phyloP scores from a whole-genome alignment of 169 alveolate genomes.

The Plasmodium sp. region DNA sequence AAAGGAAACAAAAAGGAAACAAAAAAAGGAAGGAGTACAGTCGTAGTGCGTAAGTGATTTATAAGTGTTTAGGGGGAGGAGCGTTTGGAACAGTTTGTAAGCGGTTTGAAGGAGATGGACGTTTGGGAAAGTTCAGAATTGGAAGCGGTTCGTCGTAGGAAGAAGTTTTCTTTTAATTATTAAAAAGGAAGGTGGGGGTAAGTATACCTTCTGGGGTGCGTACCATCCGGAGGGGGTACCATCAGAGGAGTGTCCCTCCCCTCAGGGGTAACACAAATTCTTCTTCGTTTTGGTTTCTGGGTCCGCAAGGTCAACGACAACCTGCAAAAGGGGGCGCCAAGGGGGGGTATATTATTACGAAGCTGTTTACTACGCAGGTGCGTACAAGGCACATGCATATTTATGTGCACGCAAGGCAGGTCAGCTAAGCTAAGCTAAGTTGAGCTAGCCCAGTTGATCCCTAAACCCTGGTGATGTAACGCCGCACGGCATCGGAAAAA shows the following conservation, averaged over 20 bases:
- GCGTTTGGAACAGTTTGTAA: background rate
- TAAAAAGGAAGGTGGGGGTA: background rate
- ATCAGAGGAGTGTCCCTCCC: background rate
- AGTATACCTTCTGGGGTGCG: background rate
- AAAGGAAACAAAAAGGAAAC: background rate
- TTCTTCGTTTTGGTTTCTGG: constrained; percentile 58
- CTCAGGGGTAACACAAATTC: constrained; percentile 10
- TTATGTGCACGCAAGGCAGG: background rate
- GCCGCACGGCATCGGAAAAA: background rate
- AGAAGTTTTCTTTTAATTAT: background rate
- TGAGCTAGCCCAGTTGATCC: too few species aligned
- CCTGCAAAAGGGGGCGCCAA: background rate
- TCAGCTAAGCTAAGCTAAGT: background rate
- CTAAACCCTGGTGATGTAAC: background rate
- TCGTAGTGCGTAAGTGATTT: background rate
- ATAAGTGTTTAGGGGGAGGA: background rate
- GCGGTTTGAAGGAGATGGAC: background rate
- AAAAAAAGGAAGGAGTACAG: background rate
- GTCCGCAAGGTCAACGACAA: constrained; percentile 60
- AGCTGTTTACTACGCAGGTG: background rate
- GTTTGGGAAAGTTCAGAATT: background rate
- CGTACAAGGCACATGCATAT: background rate
- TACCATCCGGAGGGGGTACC: background rate
- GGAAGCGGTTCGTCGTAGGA: background rate
- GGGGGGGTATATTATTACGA: background rate